Evolutionary conservation across 1,284 basidiomycete species (phyloP), one percentile per base, ranked within the genome.

Genomic region (Cystobasidiaceae sp.): DNA sequence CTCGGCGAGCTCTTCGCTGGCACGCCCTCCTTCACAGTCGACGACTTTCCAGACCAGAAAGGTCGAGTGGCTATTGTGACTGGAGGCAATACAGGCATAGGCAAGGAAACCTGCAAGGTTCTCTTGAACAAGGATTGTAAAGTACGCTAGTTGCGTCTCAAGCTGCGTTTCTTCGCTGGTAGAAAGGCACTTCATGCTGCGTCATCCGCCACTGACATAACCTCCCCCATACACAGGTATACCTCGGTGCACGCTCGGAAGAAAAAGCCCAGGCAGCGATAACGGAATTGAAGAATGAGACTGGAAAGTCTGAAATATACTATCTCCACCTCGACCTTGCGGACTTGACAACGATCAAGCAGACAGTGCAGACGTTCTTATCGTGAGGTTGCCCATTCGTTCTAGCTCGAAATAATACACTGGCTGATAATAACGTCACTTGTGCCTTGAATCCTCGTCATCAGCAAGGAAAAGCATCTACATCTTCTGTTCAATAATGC

Each of bases 401-500:
- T 45, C 23, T 8, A 8, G n/a, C 19, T 17, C 25, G 44, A 9
- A 45, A 9, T 19, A 45, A 19, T 8, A 8, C 19, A 9, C 19
- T 7, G 44, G 25, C 46, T 30, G 4, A 34, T 3, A 1, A 7
- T 7, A 56, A 15, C 46, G 46, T 25, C 13, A 13, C 13, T 41
- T 41, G 15, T 41, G 15, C n/a, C 39, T 13, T 4, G 41, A 7
- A 34, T 11, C 11, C 41, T 55, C 37, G 17, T 37, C n/a, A n/a
- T n/a, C 21, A 54, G 41, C 3, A 62, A 50, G 45, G 66, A 67
- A 30, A 50, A 30, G 2, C 32, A 59, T 15, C 61, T 67, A 2
- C 52, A 64, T 51, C 33, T 65, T 27, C 60, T 67, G 32, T 57
- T 65, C 61, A 65, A 65, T 45, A 57, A 56, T 30, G 66, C 66